Percentiles rank a stretch among this genome's conserved stretches.
phyloP scores from a whole-genome alignment of 805 yeast species.

The Danielozyma ontarioensis region DNA sequence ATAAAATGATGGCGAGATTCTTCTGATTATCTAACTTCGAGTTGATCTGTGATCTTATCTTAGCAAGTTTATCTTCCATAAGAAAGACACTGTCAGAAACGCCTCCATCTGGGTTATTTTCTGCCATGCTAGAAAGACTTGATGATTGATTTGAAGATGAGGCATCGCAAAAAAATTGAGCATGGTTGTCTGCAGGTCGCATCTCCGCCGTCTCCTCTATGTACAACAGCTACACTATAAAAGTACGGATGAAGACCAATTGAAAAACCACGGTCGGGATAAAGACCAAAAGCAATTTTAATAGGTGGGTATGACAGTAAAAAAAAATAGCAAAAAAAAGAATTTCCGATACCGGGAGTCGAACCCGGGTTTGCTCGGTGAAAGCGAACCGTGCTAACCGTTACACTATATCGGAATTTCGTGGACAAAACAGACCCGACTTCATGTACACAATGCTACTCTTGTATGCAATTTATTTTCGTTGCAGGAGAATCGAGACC shows the following conservation, averaged over 20 bases:
- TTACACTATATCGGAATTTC: constrained; percentile 77
- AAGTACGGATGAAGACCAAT: no score
- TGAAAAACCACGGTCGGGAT: no score
- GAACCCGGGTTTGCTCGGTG: constrained; percentile 85
- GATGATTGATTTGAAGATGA: constrained; percentile 2
- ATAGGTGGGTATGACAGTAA: background rate
- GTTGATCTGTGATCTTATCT: constrained; percentile 63
- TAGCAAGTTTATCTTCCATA: constrained; percentile 58
- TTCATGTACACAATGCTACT: no score
- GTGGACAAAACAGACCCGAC: no score
- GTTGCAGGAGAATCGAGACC: no score
- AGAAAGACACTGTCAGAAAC: constrained; percentile 35
- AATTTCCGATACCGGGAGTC: constrained; percentile 76
- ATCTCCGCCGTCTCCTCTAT: no score
- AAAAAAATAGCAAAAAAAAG: background rate
- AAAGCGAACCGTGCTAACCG: constrained; percentile 83
- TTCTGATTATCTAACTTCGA: constrained; percentile 88
- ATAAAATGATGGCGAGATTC: constrained; percentile 73
- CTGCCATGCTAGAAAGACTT: constrained; percentile 17
- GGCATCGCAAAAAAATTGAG: background rate
- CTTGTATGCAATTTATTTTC: no score
- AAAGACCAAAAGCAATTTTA: no score
- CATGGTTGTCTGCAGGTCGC: no score
- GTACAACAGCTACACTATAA: no score
- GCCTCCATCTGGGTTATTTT: constrained; percentile 37